phyloP scores from a whole-genome alignment of 331 rosid species.

The Acacia pycnantha region DNA sequence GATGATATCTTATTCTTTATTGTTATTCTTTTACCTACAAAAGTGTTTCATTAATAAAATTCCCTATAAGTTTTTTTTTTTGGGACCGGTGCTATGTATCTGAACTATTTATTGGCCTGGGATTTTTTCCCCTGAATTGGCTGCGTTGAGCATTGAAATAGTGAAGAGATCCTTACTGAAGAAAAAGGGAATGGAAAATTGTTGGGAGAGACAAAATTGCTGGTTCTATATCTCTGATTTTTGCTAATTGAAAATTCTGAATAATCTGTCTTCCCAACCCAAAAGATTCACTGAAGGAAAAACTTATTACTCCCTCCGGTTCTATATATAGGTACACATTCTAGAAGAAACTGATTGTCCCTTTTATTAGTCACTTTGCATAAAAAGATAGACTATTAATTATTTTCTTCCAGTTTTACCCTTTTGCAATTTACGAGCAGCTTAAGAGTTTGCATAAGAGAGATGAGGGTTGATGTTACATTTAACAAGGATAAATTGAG shows the following conservation, averaged over 20 bases:
- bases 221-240: constrained; percentile 6
- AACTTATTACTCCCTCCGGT: background rate
- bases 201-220: background rate
- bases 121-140: constrained; percentile 1
- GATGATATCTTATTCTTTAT: constrained; percentile 5
- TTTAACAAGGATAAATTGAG: background rate
- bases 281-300: background rate
- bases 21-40: background rate
- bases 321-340: background rate
- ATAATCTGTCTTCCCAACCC: background rate
- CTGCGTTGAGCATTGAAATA: constrained; percentile 5
- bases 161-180: constrained; percentile 14
- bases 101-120: constrained; percentile 2
- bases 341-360: background rate
- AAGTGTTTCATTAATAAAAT: background rate
- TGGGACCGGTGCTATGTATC: background rate
- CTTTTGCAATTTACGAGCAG: background rate
- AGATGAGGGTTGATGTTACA: background rate
- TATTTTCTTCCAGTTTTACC: background rate
- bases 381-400: background rate
- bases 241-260: constrained; percentile 21
- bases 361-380: background rate
- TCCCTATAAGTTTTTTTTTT: background rate
- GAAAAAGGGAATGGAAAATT: background rate
- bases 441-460: background rate